phyloP scores from a whole-genome alignment of 495 filamentous ascomycete genomes.

The Trichoderma reesei region DNA sequence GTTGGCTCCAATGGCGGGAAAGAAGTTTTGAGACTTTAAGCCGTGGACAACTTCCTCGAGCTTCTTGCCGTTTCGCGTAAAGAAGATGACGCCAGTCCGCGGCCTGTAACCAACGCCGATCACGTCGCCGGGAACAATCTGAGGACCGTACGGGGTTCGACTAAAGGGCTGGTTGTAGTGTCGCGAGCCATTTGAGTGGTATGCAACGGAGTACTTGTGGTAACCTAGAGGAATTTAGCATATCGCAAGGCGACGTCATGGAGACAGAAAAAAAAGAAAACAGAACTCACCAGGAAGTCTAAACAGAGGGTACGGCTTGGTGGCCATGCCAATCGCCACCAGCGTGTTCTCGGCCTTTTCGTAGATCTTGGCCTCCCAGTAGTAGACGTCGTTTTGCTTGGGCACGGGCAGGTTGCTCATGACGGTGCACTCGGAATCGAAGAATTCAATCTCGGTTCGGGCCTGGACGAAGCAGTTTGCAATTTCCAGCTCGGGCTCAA shows the following conservation, averaged over 20 bases:
- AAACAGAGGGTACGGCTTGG: slow-evolving; percentile 94
- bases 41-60: slow-evolving; percentile 92
- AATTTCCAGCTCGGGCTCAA: slow-evolving; percentile 94
- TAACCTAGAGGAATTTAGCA: slow-evolving; percentile 46
- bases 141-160: slow-evolving; percentile 67
- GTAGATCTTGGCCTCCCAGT: slow-evolving; percentile 98
- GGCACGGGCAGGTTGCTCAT: slow-evolving; percentile 94
- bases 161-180: slow-evolving; percentile 87
- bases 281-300: slow-evolving; percentile 67
- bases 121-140: slow-evolving; percentile 84
- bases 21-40: slow-evolving; percentile 89
- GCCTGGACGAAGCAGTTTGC: slow-evolving; percentile 98
- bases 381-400: slow-evolving; percentile 98
- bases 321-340: slow-evolving; percentile 83
- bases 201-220: slow-evolving; percentile 86
- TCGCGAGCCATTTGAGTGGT: slow-evolving; percentile 75
- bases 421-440: slow-evolving; percentile 93
- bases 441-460: slow-evolving; percentile 96
- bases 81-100: slow-evolving; percentile 90
- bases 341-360: slow-evolving; percentile 85
- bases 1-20: slow-evolving; percentile 89
- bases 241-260: slow-evolving; percentile 10
- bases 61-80: slow-evolving; percentile 95
- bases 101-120: slow-evolving; percentile 94
- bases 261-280: background rate